Evolutionary conservation across 371 early-diverging fungal species (phyloP).

Genomic region (Capniomyces stellatus): DNA sequence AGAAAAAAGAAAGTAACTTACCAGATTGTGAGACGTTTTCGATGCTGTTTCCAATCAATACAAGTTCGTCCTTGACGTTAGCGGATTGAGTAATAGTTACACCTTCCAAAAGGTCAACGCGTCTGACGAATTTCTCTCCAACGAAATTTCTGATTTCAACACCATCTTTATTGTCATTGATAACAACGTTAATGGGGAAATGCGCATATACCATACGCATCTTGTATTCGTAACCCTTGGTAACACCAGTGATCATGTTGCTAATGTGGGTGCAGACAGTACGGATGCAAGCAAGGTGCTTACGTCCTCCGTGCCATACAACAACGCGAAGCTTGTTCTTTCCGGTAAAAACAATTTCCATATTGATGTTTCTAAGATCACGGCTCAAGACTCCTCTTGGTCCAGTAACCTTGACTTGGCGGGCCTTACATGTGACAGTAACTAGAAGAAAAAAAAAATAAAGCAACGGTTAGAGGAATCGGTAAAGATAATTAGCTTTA

Average conservation of each 20-base stretch:
- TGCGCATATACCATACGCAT: slow-evolving; percentile 99
- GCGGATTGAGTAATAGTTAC: slow-evolving; percentile 69
- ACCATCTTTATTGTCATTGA: slow-evolving; percentile 52
- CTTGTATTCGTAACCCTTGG: slow-evolving; percentile 98
- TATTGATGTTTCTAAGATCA: slow-evolving; percentile 87
- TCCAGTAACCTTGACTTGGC: slow-evolving; percentile 55
- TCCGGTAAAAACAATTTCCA: slow-evolving; percentile 67
- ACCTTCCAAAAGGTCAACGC: slow-evolving; percentile 81
- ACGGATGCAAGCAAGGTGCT: slow-evolving; percentile 96
- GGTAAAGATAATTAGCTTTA: too few species aligned
- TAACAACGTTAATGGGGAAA: slow-evolving; percentile 98
- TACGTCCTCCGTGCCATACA: slow-evolving; percentile 96
- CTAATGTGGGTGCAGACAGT: slow-evolving; percentile 92
- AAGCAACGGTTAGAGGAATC: too few species aligned
- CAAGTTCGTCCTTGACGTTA: slow-evolving; percentile 91
- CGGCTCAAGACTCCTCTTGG: slow-evolving; percentile 81
- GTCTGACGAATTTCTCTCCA: slow-evolving; percentile 93
- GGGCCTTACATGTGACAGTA: slow-evolving; percentile 55
- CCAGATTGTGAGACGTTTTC: slow-evolving; percentile 93
- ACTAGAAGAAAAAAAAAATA: slow-evolving; percentile 19
- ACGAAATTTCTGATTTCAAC: slow-evolving; percentile 99
- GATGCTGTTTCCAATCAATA: slow-evolving; percentile 90
- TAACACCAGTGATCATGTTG: slow-evolving; percentile 98
- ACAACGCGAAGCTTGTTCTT: slow-evolving; percentile 58
- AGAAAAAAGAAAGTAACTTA: not conserved